phyloP scores from a whole-genome alignment of 176 grass and related monocot genomes.

The Calamus simplicifolius region DNA sequence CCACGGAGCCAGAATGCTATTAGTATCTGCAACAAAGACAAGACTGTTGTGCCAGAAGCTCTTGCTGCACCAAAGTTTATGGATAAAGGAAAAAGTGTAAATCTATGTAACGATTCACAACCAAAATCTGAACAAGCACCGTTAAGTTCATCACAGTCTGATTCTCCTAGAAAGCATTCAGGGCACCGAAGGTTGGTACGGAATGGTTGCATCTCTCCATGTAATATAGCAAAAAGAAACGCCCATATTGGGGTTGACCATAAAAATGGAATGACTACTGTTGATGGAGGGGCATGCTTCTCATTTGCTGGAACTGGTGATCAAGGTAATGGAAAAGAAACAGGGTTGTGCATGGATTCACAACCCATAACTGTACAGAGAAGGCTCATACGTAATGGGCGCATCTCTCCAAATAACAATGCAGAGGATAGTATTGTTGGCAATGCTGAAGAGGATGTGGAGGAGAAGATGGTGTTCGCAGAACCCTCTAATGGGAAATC shows the following conservation, averaged over 20 bases:
- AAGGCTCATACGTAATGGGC: not conserved
- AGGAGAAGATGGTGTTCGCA: slow-evolving; percentile 5
- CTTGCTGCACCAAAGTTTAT: slow-evolving; percentile 13
- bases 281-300: not conserved
- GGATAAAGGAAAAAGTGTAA: slow-evolving; percentile 32
- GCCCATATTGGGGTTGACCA: not conserved
- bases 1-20: slow-evolving; percentile 17
- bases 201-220: slow-evolving; percentile 33
- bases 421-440: slow-evolving; percentile 6
- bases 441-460: slow-evolving; percentile 18
- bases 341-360: not conserved
- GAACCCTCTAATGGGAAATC: too few relatives aligned
- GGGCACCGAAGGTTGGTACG: slow-evolving; percentile 27
- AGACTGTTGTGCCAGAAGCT: slow-evolving; percentile 25
- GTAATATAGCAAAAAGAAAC: slow-evolving; percentile 19
- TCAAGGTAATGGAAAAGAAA: not conserved
- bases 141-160: slow-evolving; percentile 18
- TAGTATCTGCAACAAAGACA: slow-evolving; percentile 31
- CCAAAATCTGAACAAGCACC: slow-evolving; percentile 8
- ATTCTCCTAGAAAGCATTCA: slow-evolving; percentile 35
- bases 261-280: too few relatives aligned
- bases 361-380: not conserved
- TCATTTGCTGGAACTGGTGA: not conserved
- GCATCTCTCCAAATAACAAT: too few relatives aligned
- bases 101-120: slow-evolving; percentile 3